Conservation (phyloP, 1,284 basidiomycete genomes). For the Amylostereum areolatum region DNA sequence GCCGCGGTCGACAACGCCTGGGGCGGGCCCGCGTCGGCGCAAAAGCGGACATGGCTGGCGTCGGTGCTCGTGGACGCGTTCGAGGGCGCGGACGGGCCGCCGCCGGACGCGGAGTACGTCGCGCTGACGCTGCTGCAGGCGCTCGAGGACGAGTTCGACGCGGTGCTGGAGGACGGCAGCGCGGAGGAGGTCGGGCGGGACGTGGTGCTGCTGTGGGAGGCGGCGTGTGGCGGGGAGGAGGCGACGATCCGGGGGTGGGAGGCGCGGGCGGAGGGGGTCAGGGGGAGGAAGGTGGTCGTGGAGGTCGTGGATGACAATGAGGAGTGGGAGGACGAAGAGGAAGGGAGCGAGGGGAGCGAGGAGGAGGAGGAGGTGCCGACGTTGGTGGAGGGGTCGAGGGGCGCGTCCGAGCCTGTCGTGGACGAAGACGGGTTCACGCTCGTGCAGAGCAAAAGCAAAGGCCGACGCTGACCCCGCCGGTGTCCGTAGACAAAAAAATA, state of each 20-base stretch:
- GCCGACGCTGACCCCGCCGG: slow-evolving; percentile 34
- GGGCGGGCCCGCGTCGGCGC: slow-evolving; percentile 69
- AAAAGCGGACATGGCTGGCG: slow-evolving; percentile 80
- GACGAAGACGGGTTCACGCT: slow-evolving; percentile 87
- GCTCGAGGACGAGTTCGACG: slow-evolving; percentile 83
- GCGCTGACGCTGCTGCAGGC: slow-evolving; percentile 75
- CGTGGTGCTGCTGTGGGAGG: slow-evolving; percentile 64
- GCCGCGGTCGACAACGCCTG: slow-evolving; percentile 78
- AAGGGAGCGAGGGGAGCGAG: slow-evolving; percentile 38
- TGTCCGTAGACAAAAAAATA: too few relatives aligned
- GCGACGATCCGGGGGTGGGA: slow-evolving; percentile 51
- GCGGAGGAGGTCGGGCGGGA: slow-evolving; percentile 66
- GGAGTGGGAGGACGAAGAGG: slow-evolving; percentile 38
- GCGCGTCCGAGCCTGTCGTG: slow-evolving; percentile 57
- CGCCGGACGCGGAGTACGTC: slow-evolving; percentile 70
- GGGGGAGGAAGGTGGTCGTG: slow-evolving; percentile 54
- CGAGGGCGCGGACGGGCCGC: too few relatives aligned
- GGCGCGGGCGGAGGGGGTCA: slow-evolving; percentile 51
- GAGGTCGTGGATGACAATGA: slow-evolving; percentile 42
- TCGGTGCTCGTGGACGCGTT: slow-evolving; percentile 81
- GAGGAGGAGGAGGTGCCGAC: slow-evolving; percentile 55
- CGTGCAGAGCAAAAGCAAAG: slow-evolving; percentile 63
- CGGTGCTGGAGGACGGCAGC: slow-evolving; percentile 76
- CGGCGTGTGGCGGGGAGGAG: slow-evolving; percentile 34
- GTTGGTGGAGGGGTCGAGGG: slow-evolving; percentile 33